Base-by-base conservation (phyloP, 2,329 filamentous ascomycete species). In the Cryphonectria radicalis region DNA sequence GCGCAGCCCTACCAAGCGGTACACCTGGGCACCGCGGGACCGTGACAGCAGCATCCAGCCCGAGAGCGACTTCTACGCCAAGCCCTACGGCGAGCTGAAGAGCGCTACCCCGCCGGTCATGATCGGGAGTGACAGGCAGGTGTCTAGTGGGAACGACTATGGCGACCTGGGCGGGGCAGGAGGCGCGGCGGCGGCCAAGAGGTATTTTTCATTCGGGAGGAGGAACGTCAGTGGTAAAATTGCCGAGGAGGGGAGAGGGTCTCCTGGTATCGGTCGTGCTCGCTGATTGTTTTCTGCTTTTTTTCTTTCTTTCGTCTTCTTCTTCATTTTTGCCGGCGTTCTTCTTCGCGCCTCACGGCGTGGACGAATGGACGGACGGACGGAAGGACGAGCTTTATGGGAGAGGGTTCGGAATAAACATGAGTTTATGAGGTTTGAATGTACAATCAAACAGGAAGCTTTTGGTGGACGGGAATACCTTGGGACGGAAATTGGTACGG, bases 181-280 rank as follows among this genome's bases (percentile, higher is more conserved):
- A 8, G 70, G 71, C 35, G 70, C 70, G 2, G 62, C 63, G 17
- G 69, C 69, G 13, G 72, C 69, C 11, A 64, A 69, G 53, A 67
- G 74, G 72, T 72, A 77, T 46, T 76, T 80, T 37, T 77, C 77
- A 1, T 82, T 82, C 67, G 82, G 80, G 25, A 82, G 87, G 63
- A 82, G 91, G 63, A 89, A 91, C 73, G 91, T 93, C 2, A 94
- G 91, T 77, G 92, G 92, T 0, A 93, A 92, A 83, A 80, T 90
- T 69, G 91, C 87, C 0, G 92, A 94, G 78, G 92, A 95, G 78
- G 92, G 92, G 3, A 60, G 66, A n/a, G 55, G 28, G 14, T 60
- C 55, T 28, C 43, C 46, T 19, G 53, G 71, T 28, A 66, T 72
- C 50, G 68, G 68, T 1, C 63, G 67, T 63, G 67, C 55, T 42